These are phyloP conservation scores for Phaffia australis DNA, from an alignment of 768 basidiomycete genomes.

Conservation along the genomic window DNA sequence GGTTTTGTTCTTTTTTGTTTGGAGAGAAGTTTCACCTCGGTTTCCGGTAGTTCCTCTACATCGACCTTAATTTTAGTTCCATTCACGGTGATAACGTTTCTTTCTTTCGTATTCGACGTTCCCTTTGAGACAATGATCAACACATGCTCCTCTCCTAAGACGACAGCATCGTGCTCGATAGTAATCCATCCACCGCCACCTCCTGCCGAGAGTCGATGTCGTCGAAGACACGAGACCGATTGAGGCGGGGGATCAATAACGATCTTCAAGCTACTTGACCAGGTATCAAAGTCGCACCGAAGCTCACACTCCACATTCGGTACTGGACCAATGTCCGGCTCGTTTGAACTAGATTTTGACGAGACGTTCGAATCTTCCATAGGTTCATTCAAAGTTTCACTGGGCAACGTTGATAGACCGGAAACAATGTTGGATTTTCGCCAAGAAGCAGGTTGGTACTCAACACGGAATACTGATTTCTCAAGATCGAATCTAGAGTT, in stretches of 20 bases:
- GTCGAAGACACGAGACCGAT: conserved; percentile 64
- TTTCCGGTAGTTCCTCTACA: conserved; percentile 73
- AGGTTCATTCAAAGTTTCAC: not conserved
- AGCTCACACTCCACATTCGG: conserved; percentile 65
- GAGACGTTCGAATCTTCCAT: not conserved
- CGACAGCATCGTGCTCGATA: conserved; percentile 70
- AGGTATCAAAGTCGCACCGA: conserved; percentile 81
- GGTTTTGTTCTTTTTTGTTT: conserved; percentile 82
- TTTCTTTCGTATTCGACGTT: conserved; percentile 54
- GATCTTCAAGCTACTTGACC: conserved; percentile 71
- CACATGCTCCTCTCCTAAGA: conserved; percentile 64
- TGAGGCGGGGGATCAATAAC: conserved; percentile 88
- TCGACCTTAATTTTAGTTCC: conserved; percentile 75
- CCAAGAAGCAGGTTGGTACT: conserved; percentile 48
- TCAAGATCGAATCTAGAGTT: conserved; percentile 80
- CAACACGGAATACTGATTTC: conserved; percentile 62
- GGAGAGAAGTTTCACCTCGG: conserved; percentile 68
- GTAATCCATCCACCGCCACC: conserved; percentile 94
- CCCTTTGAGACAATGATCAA: conserved; percentile 64
- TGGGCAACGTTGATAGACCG: not conserved
- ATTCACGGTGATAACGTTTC: conserved; percentile 76
- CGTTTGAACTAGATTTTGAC: conserved; percentile 6
- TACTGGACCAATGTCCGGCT: conserved; percentile 14
- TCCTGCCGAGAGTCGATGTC: conserved; percentile 71
- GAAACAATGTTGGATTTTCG: conserved; percentile 17